Percentiles rank a stretch among this genome's conserved stretches.
phyloP scores from a whole-genome alignment of 2,329 filamentous ascomycete species.

The Clarireedia hainanense region DNA sequence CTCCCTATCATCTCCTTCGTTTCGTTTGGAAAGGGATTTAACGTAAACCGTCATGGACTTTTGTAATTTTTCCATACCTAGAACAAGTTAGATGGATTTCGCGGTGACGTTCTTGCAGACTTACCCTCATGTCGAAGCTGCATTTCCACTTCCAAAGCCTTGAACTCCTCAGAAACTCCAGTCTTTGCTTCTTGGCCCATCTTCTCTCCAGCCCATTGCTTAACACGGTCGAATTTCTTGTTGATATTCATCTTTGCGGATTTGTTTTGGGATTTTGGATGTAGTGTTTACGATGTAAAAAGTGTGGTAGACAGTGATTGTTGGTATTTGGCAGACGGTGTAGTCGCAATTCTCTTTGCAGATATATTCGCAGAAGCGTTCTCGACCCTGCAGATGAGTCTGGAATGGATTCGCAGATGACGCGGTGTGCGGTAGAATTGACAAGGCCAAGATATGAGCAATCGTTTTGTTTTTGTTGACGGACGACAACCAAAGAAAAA shows the following conservation, averaged over 20 bases:
- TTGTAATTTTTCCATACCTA: slow-evolving; percentile 86
- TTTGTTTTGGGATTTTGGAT: background rate
- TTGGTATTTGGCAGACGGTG: background rate
- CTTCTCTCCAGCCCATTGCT: slow-evolving; percentile 96
- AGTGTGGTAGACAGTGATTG: background rate
- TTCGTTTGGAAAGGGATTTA: slow-evolving; percentile 79
- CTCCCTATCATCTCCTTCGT: slow-evolving; percentile 79
- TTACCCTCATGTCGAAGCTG: slow-evolving; percentile 77
- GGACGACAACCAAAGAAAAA: background rate
- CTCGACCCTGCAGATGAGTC: background rate
- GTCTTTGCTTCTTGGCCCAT: slow-evolving; percentile 92
- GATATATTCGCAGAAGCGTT: too few species aligned
- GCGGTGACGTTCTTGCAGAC: slow-evolving; percentile 18
- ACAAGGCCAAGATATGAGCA: background rate
- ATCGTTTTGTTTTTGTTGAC: background rate
- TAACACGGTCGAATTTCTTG: slow-evolving; percentile 91
- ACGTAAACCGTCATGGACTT: slow-evolving; percentile 78
- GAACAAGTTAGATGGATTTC: slow-evolving; percentile 11
- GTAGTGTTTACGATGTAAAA: background rate
- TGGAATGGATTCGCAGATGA: background rate
- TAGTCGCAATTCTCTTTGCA: background rate
- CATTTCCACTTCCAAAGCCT: slow-evolving; percentile 85
- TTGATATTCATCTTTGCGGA: slow-evolving; percentile 30
- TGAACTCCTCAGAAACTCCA: slow-evolving; percentile 82
- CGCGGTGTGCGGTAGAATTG: background rate